Conservation (phyloP, 495 filamentous ascomycete genomes). For the Umbilicaria muhlenbergii region DNA sequence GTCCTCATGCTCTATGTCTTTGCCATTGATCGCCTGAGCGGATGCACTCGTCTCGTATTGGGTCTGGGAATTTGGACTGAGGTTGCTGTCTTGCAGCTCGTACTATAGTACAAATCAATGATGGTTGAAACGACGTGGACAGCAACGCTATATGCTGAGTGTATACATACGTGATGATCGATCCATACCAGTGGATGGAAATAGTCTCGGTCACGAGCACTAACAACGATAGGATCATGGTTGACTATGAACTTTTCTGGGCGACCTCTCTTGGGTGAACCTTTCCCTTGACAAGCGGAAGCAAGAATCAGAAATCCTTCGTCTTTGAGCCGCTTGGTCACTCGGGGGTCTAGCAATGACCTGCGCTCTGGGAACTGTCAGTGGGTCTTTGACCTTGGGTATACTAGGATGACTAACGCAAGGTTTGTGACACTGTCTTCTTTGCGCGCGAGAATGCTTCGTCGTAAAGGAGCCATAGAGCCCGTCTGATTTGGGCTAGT, state of each 20-base stretch:
- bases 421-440: slow-evolving; percentile 13
- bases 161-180: slow-evolving; percentile 2
- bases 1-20: background rate
- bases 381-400: background rate
- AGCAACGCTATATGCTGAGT: background rate
- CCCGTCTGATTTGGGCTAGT: slow-evolving; percentile 20
- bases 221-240: no score
- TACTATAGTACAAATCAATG: slow-evolving; percentile 1
- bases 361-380: slow-evolving; percentile 11
- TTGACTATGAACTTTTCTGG: background rate
- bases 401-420: slow-evolving; percentile 15
- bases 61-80: background rate
- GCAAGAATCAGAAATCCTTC: slow-evolving; percentile 4
- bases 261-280: slow-evolving; percentile 1
- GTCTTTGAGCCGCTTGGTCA: slow-evolving; percentile 5
- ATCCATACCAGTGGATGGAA: slow-evolving; percentile 8
- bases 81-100: background rate
- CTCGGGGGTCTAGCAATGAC: slow-evolving; percentile 11
- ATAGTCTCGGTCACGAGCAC: slow-evolving; percentile 1
- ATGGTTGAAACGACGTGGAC: background rate
- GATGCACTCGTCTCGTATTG: background rate
- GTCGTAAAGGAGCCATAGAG: slow-evolving; percentile 15
- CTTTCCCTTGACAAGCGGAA: background rate
- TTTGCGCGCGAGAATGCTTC: slow-evolving; percentile 15
- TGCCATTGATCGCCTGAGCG: background rate